Conservation (phyloP, 257 asterid genomes). For the Echites panduratus region DNA sequence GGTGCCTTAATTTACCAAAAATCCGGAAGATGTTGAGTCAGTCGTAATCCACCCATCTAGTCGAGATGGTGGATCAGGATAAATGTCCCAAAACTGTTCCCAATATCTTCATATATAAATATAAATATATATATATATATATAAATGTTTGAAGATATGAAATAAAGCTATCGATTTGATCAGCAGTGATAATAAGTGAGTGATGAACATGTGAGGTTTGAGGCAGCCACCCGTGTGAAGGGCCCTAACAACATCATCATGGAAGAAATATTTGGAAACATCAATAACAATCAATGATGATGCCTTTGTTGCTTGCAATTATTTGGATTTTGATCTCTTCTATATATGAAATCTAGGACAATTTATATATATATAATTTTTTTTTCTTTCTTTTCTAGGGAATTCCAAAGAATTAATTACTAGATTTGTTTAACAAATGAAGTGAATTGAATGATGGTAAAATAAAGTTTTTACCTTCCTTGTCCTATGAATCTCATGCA, state of each 20-base stretch:
- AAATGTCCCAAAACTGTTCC: not conserved
- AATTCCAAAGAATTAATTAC: too few species aligned
- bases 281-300: not conserved
- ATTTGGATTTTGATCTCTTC: constrained; percentile 3
- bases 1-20: too few species aligned
- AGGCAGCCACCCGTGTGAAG: not conserved
- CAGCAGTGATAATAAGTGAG: too few species aligned
- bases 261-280: not conserved
- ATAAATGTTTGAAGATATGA: not conserved
- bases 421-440: too few species aligned
- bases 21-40: not conserved
- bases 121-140: too few species aligned
- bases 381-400: too few species aligned
- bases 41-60: not conserved
- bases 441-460: constrained; percentile 6
- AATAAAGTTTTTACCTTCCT: constrained; percentile 1
- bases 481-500: not conserved
- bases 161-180: not conserved
- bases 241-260: not conserved
- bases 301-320: not conserved
- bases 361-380: too few species aligned
- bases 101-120: too few species aligned
- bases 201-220: not conserved
- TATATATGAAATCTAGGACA: not conserved
- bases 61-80: not conserved